Evolutionary conservation across 306 rosid species (phyloP).

Genomic region (Vigna mungo): DNA sequence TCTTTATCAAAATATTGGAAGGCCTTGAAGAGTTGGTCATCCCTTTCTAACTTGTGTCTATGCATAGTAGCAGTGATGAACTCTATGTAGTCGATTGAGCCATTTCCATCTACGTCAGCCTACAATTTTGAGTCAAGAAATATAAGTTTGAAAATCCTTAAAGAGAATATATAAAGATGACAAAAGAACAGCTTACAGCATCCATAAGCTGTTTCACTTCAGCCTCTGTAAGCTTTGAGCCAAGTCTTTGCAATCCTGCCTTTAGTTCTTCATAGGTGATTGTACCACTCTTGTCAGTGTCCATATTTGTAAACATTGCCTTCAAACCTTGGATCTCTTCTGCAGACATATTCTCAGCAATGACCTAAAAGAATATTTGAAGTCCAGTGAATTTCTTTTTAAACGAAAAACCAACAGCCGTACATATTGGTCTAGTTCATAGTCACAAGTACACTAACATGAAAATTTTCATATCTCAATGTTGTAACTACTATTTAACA

Average conservation of each 20-base stretch:
- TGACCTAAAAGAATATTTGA: slow-evolving; percentile 62
- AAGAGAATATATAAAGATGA: neutral
- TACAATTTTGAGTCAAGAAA: slow-evolving; percentile 40
- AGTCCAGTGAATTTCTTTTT: slow-evolving; percentile 1
- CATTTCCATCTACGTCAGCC: slow-evolving; percentile 97
- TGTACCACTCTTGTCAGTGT: slow-evolving; percentile 85
- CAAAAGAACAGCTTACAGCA: slow-evolving; percentile 64
- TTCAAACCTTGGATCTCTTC: slow-evolving; percentile 96
- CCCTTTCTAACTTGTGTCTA: slow-evolving; percentile 87
- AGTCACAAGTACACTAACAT: neutral
- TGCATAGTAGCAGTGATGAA: slow-evolving; percentile 97
- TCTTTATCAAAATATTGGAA: slow-evolving; percentile 90
- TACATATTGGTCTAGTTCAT: slow-evolving; percentile 1
- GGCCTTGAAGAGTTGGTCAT: slow-evolving; percentile 84
- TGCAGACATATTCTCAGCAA: slow-evolving; percentile 85
- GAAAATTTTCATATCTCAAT: slow-evolving; percentile 10
- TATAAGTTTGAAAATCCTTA: slow-evolving; percentile 1
- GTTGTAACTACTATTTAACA: neutral
- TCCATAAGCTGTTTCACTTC: slow-evolving; percentile 97
- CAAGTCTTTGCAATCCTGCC: slow-evolving; percentile 86
- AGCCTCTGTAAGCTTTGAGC: slow-evolving; percentile 83
- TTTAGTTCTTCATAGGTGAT: slow-evolving; percentile 92
- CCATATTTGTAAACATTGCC: slow-evolving; percentile 88
- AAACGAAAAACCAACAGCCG: neutral
- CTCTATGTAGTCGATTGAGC: slow-evolving; percentile 87